Evolutionary conservation across 306 rosid genomes (phyloP), one percentile per base, ranked within the genome.

Genomic region (Prinsepia uniflora): DNA sequence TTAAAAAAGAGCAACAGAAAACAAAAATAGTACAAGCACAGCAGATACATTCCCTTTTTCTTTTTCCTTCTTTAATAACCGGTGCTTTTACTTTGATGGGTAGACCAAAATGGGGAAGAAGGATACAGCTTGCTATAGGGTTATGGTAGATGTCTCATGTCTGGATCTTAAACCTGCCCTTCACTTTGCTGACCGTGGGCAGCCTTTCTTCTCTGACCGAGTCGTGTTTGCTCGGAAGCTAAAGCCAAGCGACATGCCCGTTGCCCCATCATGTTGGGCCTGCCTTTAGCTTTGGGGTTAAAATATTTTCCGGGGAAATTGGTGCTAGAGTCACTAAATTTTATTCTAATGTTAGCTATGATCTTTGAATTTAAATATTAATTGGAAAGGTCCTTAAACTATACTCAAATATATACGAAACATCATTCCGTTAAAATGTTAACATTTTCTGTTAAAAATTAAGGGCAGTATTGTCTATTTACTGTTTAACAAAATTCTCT

Each of bases 131-230:
- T 11, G 11, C 57, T 52, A 19, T 3, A 52, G 57, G 10, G 57
- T 5, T 47, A 8, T 7, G 2, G 24, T 52, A 52, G 22, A 52
- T 18, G 18, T 65, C 59, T 30, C 5, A 49, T 39, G 50, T 39
- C 55, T 15, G 58, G 58, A 50, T 40, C 76, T 76, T 75, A 41
- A 43, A 65, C 78, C 18, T 57, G 20, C 75, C 58, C 80, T 82
- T 84, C 84, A 75, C 94, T 90, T 87, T 93, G 90, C 96, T 89
- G 95, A 94, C 96, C 67, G 67, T 15, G 93, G 89, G 84, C 95
- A 87, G 92, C 83, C 96, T 84, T 90, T 90, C 63, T 72, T 75
- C 72, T 15, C 90, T 81, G 92, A 84, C 95, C 88, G 72, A 49
- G 58, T 80, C 79, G 79, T 83, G 73, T 76, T 43, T 56, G 72